Evolutionary conservation across 768 basidiomycete species (phyloP), one percentile per base, ranked within the genome.

Genomic region (Gymnopilus junonius): DNA sequence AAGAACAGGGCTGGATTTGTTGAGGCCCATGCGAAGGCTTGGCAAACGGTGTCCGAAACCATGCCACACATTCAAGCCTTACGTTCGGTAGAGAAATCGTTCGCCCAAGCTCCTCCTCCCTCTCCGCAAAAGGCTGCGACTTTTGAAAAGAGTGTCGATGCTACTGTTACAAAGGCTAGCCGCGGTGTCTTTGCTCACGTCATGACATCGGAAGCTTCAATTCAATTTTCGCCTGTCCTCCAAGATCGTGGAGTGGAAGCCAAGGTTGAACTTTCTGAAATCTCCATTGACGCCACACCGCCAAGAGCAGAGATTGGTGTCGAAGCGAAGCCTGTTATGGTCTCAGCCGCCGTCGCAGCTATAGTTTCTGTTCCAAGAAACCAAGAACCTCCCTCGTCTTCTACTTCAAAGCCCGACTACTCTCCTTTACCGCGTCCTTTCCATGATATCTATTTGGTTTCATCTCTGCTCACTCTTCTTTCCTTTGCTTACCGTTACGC

Each of bases 11-110:
- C 85, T 0, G 89, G 89, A 4, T 89, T 82, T 67, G 79, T 87
- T 53, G 91, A 93, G 71, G 78, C 81, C 32, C 87, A 92, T 67
- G 85, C 87, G 11, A 82, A 81, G 59, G 82, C 78, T 20, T 93
- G 92, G 92, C 88, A 91, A 73, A 83, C 78, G 51, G 87, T 87
- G 29, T 80, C 80, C 1, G 90, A 92, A 54, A 84, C 83, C 66
- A 81, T 93, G 59, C 91, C 92, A n/a, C 86, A 87, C 71, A 74
- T 93, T 25, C 92, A 93, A 71, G 77, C 77, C 59, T 75, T 93
- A 63, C 89, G 92, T 25, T 73, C 84, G 42, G 76, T 80, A 51
- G 92, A 93, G 69, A 83, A 88, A 56, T 76, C 79, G 55, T 82
- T 83, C 68, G 53, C 66, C 10, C 59, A 70, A 17, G 39, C 63